Base-by-base conservation (phyloP, 352 stramenopile genomes). In the Globisporangium perplexum region DNA sequence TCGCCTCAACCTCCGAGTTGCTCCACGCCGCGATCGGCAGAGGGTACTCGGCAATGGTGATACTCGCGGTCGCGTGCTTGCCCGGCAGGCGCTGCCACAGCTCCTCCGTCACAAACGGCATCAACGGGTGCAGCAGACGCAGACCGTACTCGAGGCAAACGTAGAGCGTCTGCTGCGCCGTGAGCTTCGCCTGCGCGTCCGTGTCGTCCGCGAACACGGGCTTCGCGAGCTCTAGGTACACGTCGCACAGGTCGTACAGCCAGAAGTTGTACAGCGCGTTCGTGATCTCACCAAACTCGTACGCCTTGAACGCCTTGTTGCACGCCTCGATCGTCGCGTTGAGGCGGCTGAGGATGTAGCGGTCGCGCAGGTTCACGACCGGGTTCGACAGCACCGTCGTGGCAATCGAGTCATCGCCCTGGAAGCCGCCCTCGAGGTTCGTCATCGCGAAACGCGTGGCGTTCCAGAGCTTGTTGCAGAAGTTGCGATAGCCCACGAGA, bases 381-480 rank as follows among this genome's bases (percentile, higher is more conserved):
- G 69, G 51, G 59, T 94, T 92, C 28, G 68, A 57, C 15, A 94
- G 62, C 38, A 92, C 71, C 14, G 67, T 80, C 38, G 79, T 65
- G 1, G 74, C 75, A 30, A 86, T 65, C 51, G 71, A 63, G 43
- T 86, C 76, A 11, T 80, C 69, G 49, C 68, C 75, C 8, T 57
- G 66, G 39, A 88, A 86, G 17, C 66, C 79, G 33, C 70, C 74
- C 36, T 95, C 96, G 15, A 99, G 75, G 76, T 98, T 98, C 35
- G 93, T 93, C 60, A 99, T 88, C 44, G 96, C 96, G 71, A 99
- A 99, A 47, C 93, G 91, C 50, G 96, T 98, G 7, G 96, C 97
- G 70, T 99, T 99, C 98, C 98, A 99, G 26, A 99, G 82, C 74
- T 99, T 99, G 86, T 99, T 99, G 65, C 98, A 99, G 70, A 99